Conservation (phyloP, 306 rosid species). For the Cicer bijugum region DNA sequence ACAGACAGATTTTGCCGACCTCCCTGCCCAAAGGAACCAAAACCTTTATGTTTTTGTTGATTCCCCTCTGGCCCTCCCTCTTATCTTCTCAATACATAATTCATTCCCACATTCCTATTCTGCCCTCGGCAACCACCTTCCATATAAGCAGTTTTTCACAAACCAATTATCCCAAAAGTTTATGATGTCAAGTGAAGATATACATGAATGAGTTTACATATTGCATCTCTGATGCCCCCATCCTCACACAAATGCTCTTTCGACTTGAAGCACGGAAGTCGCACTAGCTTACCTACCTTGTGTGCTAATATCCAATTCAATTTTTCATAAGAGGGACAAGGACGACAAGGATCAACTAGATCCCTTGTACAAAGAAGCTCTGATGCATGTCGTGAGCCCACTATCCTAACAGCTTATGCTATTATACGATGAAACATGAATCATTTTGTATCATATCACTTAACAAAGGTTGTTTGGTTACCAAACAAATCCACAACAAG, state of each 20-base stretch:
- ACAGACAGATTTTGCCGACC: neutral
- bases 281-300: neutral
- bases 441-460: neutral
- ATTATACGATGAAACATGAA: neutral
- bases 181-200: neutral
- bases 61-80: neutral
- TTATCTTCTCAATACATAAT: slow-evolving; percentile 1
- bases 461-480: neutral
- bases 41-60: neutral
- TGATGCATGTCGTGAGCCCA: neutral
- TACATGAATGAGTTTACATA: neutral
- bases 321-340: neutral
- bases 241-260: neutral
- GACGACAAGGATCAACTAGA: neutral
- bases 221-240: neutral
- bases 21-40: neutral
- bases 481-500: slow-evolving; percentile 28
- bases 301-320: neutral
- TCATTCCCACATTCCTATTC: slow-evolving; percentile 3
- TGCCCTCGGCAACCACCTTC: neutral
- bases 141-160: neutral
- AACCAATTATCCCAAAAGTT: neutral
- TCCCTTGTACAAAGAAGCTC: neutral
- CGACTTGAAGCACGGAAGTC: neutral
- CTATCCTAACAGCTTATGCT: neutral